Evolutionary conservation across 202 grass and related monocot genomes (phyloP).

Genomic region (Dendrocalamus latiflorus): DNA sequence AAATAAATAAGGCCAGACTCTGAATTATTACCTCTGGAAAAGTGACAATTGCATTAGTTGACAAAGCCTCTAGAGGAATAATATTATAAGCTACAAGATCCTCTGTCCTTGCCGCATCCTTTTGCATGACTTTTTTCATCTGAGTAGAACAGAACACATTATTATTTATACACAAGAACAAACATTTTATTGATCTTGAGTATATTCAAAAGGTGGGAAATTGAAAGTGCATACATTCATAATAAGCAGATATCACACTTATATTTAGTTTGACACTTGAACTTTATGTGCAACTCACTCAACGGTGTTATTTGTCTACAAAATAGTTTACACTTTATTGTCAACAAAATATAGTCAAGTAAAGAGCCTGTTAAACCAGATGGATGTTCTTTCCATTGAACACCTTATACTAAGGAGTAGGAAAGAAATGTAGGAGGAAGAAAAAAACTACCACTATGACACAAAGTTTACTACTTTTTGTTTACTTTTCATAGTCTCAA

Average conservation of each 20-base stretch:
- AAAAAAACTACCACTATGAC: too few species aligned
- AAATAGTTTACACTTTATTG: too few species aligned
- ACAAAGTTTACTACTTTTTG: too few species aligned
- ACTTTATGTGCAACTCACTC: background rate
- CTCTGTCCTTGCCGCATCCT: conserved; percentile 81
- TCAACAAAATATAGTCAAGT: too few species aligned
- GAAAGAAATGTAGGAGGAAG: too few species aligned
- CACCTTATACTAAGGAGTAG: too few species aligned
- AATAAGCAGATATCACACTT: background rate
- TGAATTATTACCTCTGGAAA: conserved; percentile 64
- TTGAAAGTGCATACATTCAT: background rate
- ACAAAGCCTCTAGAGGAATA: conserved; percentile 74
- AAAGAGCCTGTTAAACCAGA: too few species aligned
- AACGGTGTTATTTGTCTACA: background rate
- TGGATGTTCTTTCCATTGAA: too few species aligned
- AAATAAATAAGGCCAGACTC: background rate
- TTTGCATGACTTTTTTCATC: conserved; percentile 89
- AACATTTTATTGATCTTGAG: background rate
- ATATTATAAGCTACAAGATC: conserved; percentile 91
- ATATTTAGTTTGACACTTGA: background rate
- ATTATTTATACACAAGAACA: conserved; percentile 4
- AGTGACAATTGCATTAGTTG: conserved; percentile 62
- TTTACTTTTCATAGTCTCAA: too few species aligned
- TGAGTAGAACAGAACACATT: conserved; percentile 41
- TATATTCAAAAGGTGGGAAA: background rate